Conservation (phyloP, 176 grass and related monocot species). For the Avena sativa region DNA sequence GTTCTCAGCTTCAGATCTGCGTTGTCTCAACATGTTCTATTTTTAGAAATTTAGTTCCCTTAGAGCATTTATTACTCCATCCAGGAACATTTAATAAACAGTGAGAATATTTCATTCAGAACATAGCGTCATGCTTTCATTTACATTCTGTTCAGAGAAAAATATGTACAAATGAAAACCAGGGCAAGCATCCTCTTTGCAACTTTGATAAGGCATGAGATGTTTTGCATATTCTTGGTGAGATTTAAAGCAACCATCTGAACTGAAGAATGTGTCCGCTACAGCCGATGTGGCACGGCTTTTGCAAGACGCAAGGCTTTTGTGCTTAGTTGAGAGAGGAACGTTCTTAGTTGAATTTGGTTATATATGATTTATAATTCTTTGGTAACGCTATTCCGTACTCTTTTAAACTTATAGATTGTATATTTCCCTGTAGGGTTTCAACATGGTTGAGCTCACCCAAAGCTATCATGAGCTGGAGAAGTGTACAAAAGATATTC, state of each 20-base stretch:
- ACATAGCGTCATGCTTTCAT: not conserved
- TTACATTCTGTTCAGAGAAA: not conserved
- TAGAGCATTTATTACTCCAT: not conserved
- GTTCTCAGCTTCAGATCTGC: not conserved
- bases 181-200: not conserved
- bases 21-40: not conserved
- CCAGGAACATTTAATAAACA: not conserved
- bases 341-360: not conserved
- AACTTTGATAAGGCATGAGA: not conserved
- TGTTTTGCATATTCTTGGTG: not conserved
- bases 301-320: not conserved
- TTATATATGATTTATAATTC: not conserved
- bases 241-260: not conserved
- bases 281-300: not conserved
- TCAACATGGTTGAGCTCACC: constrained; percentile 34
- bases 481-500: constrained; percentile 62
- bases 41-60: not conserved
- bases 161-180: not conserved
- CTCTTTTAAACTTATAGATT: not conserved
- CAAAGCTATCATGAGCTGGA: constrained; percentile 39
- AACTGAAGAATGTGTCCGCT: not conserved
- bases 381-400: not conserved
- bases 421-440: constrained; percentile 10
- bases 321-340: not conserved
- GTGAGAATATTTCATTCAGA: not conserved